Evolutionary conservation across 306 rosid species (phyloP).

Genomic region (Amphicarpaea edgeworthii): DNA sequence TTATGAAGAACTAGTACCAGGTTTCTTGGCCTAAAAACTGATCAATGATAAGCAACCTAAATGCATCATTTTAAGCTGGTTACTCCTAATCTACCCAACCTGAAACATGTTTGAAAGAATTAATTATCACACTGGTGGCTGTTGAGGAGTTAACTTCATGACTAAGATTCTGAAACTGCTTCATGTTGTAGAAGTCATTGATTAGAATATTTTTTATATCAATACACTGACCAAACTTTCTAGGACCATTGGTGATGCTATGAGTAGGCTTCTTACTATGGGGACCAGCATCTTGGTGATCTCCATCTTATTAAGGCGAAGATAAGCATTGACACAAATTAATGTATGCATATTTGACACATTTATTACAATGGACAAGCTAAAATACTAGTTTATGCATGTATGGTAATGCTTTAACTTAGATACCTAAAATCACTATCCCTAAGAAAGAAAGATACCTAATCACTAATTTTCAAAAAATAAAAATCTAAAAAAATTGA

Average conservation of each 20-base stretch:
- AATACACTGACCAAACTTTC: background rate
- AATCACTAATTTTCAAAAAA: background rate
- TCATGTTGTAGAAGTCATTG: background rate
- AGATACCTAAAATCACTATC: background rate
- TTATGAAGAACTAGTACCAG: background rate
- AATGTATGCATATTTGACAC: background rate
- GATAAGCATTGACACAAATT: background rate
- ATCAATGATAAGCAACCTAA: background rate
- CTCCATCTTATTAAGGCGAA: background rate
- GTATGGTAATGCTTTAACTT: background rate
- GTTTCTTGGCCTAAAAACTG: background rate
- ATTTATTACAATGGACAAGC: background rate
- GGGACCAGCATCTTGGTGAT: background rate
- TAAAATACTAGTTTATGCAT: background rate
- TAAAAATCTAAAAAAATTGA: background rate
- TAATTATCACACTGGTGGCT: background rate
- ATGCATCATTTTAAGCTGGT: background rate
- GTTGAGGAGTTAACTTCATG: background rate
- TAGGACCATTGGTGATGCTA: background rate
- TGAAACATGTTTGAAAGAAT: background rate
- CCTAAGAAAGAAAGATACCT: no score
- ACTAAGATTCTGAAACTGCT: background rate
- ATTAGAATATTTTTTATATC: background rate
- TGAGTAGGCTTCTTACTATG: background rate
- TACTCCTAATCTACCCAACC: background rate